phyloP scores from a whole-genome alignment of 768 basidiomycete species.

The Podaxis rugospora region DNA sequence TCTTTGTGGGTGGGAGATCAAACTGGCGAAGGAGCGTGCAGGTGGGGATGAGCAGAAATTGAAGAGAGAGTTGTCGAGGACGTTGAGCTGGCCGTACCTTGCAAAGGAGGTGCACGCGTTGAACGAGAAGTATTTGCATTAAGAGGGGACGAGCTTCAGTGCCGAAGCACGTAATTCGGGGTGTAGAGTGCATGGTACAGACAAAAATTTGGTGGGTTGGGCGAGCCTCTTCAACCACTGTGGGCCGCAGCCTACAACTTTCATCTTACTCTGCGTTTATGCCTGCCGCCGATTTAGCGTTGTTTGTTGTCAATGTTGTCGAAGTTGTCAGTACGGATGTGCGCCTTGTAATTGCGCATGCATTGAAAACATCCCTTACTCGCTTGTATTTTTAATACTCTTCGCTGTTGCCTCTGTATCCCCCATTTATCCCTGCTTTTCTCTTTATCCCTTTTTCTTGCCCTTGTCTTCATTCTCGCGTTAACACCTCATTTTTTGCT shows the following conservation, averaged over 20 bases:
- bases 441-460: background rate
- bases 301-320: background rate
- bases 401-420: background rate
- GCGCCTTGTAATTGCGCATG: background rate
- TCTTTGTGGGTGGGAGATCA: slow-evolving; percentile 91
- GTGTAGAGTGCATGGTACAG: background rate
- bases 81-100: slow-evolving; percentile 81
- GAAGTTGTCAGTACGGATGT: background rate
- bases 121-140: slow-evolving; percentile 77
- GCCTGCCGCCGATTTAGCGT: background rate
- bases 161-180: background rate
- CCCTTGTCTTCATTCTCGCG: background rate
- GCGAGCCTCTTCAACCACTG: background rate
- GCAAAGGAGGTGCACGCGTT: slow-evolving; percentile 81
- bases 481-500: background rate
- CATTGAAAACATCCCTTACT: no score
- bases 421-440: background rate
- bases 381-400: no score
- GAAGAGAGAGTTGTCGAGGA: slow-evolving; percentile 57
- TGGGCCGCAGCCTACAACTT: background rate
- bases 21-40: slow-evolving; percentile 76
- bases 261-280: background rate
- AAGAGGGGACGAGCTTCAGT: background rate
- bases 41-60: slow-evolving; percentile 45
- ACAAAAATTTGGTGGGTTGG: background rate